Evolutionary conservation across 2,329 filamentous ascomycete species (phyloP), one percentile per base, ranked within the genome.

Genomic region (Tetracladium maxilliforme): DNA sequence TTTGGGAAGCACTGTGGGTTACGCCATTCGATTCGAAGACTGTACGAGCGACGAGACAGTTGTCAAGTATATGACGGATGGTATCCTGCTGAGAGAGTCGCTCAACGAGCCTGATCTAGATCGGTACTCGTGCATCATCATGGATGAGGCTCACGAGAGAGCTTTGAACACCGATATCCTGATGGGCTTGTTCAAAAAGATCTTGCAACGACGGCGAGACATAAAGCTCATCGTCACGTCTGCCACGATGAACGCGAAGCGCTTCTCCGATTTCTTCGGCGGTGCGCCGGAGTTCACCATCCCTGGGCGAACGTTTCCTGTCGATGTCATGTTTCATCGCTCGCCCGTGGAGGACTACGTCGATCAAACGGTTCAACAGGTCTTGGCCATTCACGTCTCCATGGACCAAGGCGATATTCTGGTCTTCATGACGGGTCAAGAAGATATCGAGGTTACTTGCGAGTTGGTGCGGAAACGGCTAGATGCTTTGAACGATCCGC

Each of bases 11-110:
- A 68, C 76, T 1, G 92, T 98, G 19, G 90, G 90, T 16, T 98
- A 98, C 49, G 84, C 90, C 1, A 98, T 98, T 45, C 84, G 90
- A 27, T 98, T 98, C 42, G 90, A 98, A 46, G 92, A 98, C 47
- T 94, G 86, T 49, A 98, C 90, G 2, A 93, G 83, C 57, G 83
- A 84, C 38, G 79, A 95, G 30, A 98, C 90, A 0, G 64, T 76
- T 31, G 95, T 98, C 56, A 98, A 98, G 52, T 98, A 98, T 50
- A 94, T 98, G 86, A 98, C 90, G 0, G 92, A 98, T 43, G 90
- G 90, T 57, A 82, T 98, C 13, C 58, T 98, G 22, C 65, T 98
- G 16, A 70, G 90, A 54, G 92, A 98, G 44, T 94, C 84, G 6
- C 62, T 98, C 8, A 86, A 84, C 31, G 87, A 95, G 48, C 71